These are phyloP conservation scores for Aristolochia contorta DNA, from an alignment of 164 flowering plant species.

Conservation along the genomic window DNA sequence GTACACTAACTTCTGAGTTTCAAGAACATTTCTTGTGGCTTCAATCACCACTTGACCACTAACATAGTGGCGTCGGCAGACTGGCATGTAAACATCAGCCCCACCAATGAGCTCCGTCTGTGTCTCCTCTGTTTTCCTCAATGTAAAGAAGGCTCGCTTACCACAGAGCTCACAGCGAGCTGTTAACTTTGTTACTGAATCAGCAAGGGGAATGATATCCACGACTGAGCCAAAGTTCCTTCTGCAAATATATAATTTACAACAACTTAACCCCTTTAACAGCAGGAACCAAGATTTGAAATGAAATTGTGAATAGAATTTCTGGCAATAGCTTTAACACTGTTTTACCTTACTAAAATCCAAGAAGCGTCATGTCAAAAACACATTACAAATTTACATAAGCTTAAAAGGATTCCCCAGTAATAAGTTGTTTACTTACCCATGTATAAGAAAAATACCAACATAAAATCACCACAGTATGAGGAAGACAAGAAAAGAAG, in stretches of 20 bases:
- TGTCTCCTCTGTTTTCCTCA: conserved; percentile 64
- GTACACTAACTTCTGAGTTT: conserved; percentile 13
- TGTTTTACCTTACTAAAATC: too few relatives aligned
- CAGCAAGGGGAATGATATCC: conserved; percentile 82
- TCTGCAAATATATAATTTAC: conserved; percentile 27
- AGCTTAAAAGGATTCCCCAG: too few relatives aligned
- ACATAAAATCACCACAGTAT: too few relatives aligned
- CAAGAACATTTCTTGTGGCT: conserved; percentile 34
- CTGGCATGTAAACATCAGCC: conserved; percentile 90
- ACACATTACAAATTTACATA: too few relatives aligned
- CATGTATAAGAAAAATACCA: too few relatives aligned
- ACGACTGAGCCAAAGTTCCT: conserved; percentile 88
- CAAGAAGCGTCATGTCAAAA: too few relatives aligned
- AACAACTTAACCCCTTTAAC: too few relatives aligned
- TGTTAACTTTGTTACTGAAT: conserved; percentile 73
- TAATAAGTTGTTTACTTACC: too few relatives aligned
- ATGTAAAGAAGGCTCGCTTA: conserved; percentile 65
- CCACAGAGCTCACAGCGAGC: conserved; percentile 91
- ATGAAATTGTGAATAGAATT: too few relatives aligned
- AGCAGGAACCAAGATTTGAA: too few relatives aligned
- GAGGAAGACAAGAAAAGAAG: neutral
- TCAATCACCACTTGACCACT: conserved; percentile 45
- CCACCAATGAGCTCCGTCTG: conserved; percentile 78
- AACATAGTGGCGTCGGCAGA: conserved; percentile 81
- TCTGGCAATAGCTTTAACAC: too few relatives aligned